Base-by-base conservation (phyloP, 495 filamentous ascomycete species). In the Aspergillus indologenus region DNA sequence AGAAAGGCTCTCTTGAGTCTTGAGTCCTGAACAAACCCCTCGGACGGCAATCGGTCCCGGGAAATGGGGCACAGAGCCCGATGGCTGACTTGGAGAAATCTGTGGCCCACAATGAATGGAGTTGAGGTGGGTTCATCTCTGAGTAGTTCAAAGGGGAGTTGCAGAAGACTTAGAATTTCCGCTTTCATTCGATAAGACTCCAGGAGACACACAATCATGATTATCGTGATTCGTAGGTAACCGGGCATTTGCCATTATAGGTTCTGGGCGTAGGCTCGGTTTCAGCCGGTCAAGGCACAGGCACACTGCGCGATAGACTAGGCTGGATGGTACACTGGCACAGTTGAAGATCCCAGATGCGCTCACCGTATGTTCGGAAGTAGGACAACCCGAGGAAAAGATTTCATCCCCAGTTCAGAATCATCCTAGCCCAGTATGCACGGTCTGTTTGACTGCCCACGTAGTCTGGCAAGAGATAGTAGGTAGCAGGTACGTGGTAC, bases 301-400 rank as follows among this genome's bases (percentile, higher is more conserved):
- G n/a, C n/a, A 40, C 12, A 40, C 12, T 40, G 12, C 34, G 34
- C 34, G 34, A 40, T 40, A 14, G 34, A 40, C 34, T 40, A 40
- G 26, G 26, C 26, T 29, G 9, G 34, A 40, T 40, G 34, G 12
- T 40, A 6, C 5, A 8, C 12, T 40, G 14, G 24, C 29, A 3
- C 17, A 51, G 31, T 29, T 11, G 48, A 18, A 29, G 29, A 29
- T 51, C 48, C 5, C 23, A 29, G 22, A 22, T 19, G 15, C 19
- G 48, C 29, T 51, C 48, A 51, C 48, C 48, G 48, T 51, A 51
- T 51, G 24, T 51, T 51, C 48, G 48, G 21, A 24, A 6, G 34
- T 7, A 9, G 23, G 23, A 24, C 47, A 50, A 50, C 22, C 34
- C 34, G 34, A 24, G 47, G 48, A 19, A 51, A 51, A 51, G 29